Evolutionary conservation across 1,284 basidiomycete species (phyloP), one percentile per base, ranked within the genome.

Genomic region (Ustilago trichophora): DNA sequence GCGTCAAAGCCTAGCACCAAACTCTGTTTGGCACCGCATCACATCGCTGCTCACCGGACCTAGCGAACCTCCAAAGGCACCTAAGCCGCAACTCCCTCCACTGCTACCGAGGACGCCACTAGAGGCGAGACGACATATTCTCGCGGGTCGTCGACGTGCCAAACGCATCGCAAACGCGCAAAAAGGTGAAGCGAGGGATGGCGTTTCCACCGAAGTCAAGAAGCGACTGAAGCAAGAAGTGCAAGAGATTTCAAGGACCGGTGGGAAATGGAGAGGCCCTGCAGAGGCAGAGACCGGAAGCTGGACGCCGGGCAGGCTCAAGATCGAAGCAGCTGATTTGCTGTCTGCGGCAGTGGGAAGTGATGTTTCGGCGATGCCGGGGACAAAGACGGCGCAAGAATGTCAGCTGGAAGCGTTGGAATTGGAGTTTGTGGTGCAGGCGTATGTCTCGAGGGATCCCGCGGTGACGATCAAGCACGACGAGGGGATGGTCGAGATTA

Each of bases 101-200:
- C 46, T 83, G 41, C 40, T 70, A n/a, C 81, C 82, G 3, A 35
- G 29, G 6, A 77, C 81, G 1, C 65, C 77, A 3, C 73, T 83
- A 25, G 82, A 82, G 53, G 75, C 74, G 9, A 77, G 82, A 49
- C 72, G 82, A 27, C 82, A 81, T 52, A 76, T 83, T 24, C 72
- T 83, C 32, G 82, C 82, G 3, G 82, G 82, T 8, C 70, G 82
- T 2, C 66, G 82, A 8, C 60, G 82, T 4, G 75, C 71, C 0
- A 77, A 80, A 35, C 71, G 82, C 16, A 76, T 82, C 24, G 63
- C 73, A 19, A 65, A 74, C 13, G 52, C 75, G 6, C 49, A 73
- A 18, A 52, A 60, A 35, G 60, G 73, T 16, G 73, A 78, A 33
- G 51, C 49, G 0, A 50, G 78, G 2, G 65, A 80, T 15, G 51